Evolutionary conservation across 805 yeast genomes (phyloP), one percentile per base, ranked within the genome.

Genomic region (Candida michaelii): DNA sequence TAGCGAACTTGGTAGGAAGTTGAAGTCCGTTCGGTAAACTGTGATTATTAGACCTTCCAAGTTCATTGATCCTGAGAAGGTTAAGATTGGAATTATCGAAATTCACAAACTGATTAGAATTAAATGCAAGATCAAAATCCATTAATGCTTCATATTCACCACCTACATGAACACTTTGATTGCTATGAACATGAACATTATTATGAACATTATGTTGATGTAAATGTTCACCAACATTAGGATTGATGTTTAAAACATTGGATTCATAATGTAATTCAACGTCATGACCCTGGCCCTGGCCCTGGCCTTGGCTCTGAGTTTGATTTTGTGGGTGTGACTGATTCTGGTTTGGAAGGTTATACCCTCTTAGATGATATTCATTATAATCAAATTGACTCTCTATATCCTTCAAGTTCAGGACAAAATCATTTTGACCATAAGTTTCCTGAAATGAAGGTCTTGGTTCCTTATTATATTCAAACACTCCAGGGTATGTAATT

Each of bases 21-120:
- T 40, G 30, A 2, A 46, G 40, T 1, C 62, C 62, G 40, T 60
- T 55, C 2, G 60, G 59, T 15, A 63, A 53, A 5, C 57, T 52
- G 10, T 35, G 46, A 14, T 15, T 8, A 4, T 31, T 33, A 12
- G 16, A 17, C 3, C 16, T 16, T 10, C 34, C 40, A 1, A 30
- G 18, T 16, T 37, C 36, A 6, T 43, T 36, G 16, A 46, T 15
- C 3, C 35, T 37, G 14, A 46, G 36, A 5, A 40, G 17, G 24
- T 43, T 46, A 2, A 46, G 10, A 16, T 27, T 30, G 4, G 32
- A 30, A 31, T 37, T 44, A 36, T 43, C 49, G 25, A 43, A 43
- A 16, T 36, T 44, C 6, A 41, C 39, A 37, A 45, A 45, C 30
- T 43, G 52, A 13, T 40, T 43, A 10, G 49, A 41, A 23, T 38